Evolutionary conservation across 352 stramenopile species (phyloP).

Genomic region (Globisporangium splendens): DNA sequence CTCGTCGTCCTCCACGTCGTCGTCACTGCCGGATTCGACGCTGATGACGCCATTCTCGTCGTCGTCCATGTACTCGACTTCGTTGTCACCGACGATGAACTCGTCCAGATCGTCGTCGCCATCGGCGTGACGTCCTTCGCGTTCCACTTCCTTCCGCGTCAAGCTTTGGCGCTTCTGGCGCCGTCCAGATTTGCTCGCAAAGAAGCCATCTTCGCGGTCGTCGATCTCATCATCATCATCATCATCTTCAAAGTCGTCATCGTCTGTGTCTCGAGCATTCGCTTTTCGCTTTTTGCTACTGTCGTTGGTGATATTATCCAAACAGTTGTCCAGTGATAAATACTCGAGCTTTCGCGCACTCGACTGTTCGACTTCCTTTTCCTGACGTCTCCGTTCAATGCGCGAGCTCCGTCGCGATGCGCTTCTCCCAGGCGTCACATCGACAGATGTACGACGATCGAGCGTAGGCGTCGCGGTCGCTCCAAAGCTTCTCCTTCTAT

Average conservation of each 20-base stretch:
- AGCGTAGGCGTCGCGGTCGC: slow-evolving; percentile 5
- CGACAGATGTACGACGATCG: neutral
- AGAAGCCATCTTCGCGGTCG: slow-evolving; percentile 30
- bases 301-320: slow-evolving; percentile 28
- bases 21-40: slow-evolving; percentile 43
- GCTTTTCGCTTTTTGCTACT: slow-evolving; percentile 15
- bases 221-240: slow-evolving; percentile 12
- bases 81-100: slow-evolving; percentile 75
- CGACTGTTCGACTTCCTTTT: slow-evolving; percentile 36
- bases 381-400: slow-evolving; percentile 49
- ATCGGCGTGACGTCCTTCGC: slow-evolving; percentile 41
- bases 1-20: slow-evolving; percentile 29
- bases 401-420: slow-evolving; percentile 54
- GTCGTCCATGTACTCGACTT: slow-evolving; percentile 87
- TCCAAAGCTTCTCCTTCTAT: slow-evolving; percentile 3
- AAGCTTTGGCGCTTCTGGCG: slow-evolving; percentile 13
- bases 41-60: slow-evolving; percentile 73
- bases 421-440: slow-evolving; percentile 10
- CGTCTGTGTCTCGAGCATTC: slow-evolving; percentile 7
- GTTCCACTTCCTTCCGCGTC: slow-evolving; percentile 14
- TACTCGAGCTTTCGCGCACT: slow-evolving; percentile 56
- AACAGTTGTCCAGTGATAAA: slow-evolving; percentile 61
- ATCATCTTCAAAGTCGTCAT: slow-evolving; percentile 19
- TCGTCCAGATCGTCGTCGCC: slow-evolving; percentile 70
- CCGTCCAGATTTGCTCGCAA: slow-evolving; percentile 9